Conservation (phyloP, 169 alveolate genomes). For the Cryptosporidium viatorum region DNA sequence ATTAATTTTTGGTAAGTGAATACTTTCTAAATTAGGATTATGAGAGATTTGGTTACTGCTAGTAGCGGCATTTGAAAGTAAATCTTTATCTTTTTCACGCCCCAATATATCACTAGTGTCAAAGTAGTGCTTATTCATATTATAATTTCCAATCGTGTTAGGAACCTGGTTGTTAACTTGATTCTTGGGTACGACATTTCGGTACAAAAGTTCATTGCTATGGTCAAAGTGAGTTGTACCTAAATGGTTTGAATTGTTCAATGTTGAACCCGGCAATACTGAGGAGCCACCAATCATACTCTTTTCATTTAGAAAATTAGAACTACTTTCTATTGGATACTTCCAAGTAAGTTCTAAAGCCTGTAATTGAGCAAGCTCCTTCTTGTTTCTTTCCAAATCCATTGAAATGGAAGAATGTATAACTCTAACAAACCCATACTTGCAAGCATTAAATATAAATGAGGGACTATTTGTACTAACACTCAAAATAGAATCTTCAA, state of each 20-base stretch:
- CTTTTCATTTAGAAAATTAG: not conserved
- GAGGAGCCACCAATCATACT: not conserved
- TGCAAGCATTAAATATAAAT: slow-evolving; percentile 49
- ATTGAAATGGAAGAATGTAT: slow-evolving; percentile 32
- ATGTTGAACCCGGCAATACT: not conserved
- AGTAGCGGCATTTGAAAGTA: not conserved
- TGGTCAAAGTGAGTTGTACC: not conserved
- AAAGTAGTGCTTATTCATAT: not conserved
- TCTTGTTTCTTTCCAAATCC: slow-evolving; percentile 54
- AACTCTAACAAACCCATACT: slow-evolving; percentile 34
- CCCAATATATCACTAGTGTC: not conserved
- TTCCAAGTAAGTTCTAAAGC: slow-evolving; percentile 64
- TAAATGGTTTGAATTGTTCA: not conserved
- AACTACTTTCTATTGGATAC: slow-evolving; percentile 49
- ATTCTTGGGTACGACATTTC: not conserved
- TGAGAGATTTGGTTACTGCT: not conserved
- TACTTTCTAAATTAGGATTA: not conserved
- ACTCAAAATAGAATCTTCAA: slow-evolving; percentile 25
- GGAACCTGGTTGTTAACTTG: not conserved
- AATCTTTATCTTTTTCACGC: not conserved
- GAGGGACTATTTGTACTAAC: slow-evolving; percentile 12
- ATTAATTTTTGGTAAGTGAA: not conserved
- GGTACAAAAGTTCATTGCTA: not conserved
- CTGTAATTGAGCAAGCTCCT: slow-evolving; percentile 48
- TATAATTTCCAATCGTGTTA: not conserved